Percentiles rank a stretch among this genome's conserved stretches.
These are phyloP conservation scores for Thalassiosira gravida DNA, from an alignment of 352 stramenopile genomes.

Conservation along the genomic window DNA sequence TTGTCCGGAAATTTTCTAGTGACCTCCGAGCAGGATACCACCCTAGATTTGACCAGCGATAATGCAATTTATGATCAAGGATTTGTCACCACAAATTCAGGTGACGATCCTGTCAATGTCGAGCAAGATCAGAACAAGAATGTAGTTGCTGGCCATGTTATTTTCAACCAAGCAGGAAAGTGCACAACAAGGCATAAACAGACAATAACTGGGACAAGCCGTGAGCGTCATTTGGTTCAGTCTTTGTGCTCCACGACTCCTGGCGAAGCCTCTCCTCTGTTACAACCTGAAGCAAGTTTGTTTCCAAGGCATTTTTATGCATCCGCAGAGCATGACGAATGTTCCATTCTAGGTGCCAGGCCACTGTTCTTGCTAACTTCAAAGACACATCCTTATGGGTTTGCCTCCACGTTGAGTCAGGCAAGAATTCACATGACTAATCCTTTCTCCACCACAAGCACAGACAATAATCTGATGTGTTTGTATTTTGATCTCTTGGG, in stretches of 20 bases:
- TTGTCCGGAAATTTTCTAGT: neutral
- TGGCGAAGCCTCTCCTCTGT: neutral
- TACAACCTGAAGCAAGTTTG: neutral
- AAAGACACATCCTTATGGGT: slow-evolving; percentile 3
- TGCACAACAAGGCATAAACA: slow-evolving; percentile 1
- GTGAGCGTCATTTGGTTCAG: slow-evolving; percentile 2
- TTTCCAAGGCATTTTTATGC: neutral
- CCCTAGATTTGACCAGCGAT: slow-evolving; percentile 4
- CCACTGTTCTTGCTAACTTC: neutral
- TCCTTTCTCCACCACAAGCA: neutral
- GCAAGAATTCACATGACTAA: neutral
- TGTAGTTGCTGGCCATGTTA: slow-evolving; percentile 11
- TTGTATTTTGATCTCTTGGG: slow-evolving; percentile 1
- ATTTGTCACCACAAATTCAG: slow-evolving; percentile 27
- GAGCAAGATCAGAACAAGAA: slow-evolving; percentile 4
- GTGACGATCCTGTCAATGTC: slow-evolving; percentile 5
- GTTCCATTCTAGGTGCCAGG: neutral
- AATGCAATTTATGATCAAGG: neutral
- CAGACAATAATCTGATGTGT: neutral
- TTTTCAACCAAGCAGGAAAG: slow-evolving; percentile 12
- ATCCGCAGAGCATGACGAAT: neutral
- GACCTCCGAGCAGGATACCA: neutral
- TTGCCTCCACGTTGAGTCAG: neutral
- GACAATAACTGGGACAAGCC: slow-evolving; percentile 5
- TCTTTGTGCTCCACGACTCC: slow-evolving; percentile 3